A percentile compares a stretch with the other conserved stretches of the same genome.
These are phyloP conservation scores for Penicillium sp. DNA, from an alignment of 2,329 filamentous ascomycete genomes.

Conservation along the genomic window DNA sequence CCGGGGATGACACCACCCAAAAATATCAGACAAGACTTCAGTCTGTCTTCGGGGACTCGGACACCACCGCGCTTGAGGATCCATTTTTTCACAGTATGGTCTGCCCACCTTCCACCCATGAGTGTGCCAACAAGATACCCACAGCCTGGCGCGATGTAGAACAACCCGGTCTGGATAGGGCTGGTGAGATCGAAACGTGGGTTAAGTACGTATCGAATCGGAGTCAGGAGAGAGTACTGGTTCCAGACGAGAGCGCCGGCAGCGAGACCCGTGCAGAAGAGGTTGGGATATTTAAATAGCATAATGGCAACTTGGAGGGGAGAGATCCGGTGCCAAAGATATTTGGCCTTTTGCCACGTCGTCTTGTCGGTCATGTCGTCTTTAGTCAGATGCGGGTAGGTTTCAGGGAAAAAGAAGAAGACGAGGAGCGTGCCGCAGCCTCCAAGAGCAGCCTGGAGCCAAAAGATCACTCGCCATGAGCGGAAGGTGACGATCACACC, in stretches of 20 bases:
- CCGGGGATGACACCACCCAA: slow-evolving; percentile 59
- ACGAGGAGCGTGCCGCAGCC: slow-evolving; percentile 60
- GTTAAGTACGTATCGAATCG: slow-evolving; percentile 71
- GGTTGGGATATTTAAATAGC: slow-evolving; percentile 68
- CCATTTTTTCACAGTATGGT: slow-evolving; percentile 64
- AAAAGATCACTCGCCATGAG: slow-evolving; percentile 74
- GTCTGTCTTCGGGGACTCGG: slow-evolving; percentile 67
- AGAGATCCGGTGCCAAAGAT: slow-evolving; percentile 64
- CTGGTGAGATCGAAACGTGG: slow-evolving; percentile 68
- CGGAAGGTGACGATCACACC: slow-evolving; percentile 75
- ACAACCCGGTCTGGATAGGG: slow-evolving; percentile 67
- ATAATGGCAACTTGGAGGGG: slow-evolving; percentile 61
- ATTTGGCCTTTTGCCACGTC: slow-evolving; percentile 49
- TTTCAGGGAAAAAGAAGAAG: slow-evolving; percentile 69
- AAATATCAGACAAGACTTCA: slow-evolving; percentile 60
- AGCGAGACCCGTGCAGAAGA: slow-evolving; percentile 62
- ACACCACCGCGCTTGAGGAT: slow-evolving; percentile 57
- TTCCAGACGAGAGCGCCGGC: slow-evolving; percentile 70
- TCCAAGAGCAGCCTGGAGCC: slow-evolving; percentile 70
- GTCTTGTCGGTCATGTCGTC: slow-evolving; percentile 61
- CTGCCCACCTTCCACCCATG: slow-evolving; percentile 70
- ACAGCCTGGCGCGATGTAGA: slow-evolving; percentile 71
- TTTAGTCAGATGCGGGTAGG: slow-evolving; percentile 64
- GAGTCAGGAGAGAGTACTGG: slow-evolving; percentile 68
- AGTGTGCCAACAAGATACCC: slow-evolving; percentile 70